Evolutionary conservation across 1,284 basidiomycete genomes (phyloP).

Genomic region (Leucocoprinus gongylophorus): DNA sequence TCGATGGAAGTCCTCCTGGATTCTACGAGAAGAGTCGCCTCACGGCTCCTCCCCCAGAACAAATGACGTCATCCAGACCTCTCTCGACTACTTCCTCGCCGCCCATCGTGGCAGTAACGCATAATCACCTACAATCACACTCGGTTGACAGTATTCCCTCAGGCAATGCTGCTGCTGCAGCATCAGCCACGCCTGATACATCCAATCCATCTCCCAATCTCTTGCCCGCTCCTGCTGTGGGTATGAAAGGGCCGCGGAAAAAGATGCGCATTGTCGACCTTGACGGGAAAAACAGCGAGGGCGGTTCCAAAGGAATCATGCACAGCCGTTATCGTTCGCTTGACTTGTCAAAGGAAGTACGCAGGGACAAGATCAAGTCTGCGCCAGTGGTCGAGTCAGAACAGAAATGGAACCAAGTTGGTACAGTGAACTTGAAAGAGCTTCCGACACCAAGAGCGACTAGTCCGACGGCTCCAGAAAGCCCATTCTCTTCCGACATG

Average conservation of each 20-base stretch:
- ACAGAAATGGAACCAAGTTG: conserved; percentile 23
- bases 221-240: conserved; percentile 35
- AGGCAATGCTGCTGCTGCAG: conserved; percentile 11
- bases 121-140: conserved; percentile 28
- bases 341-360: conserved; percentile 16
- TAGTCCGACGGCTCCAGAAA: neutral
- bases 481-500: neutral
- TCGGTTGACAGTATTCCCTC: conserved; percentile 19
- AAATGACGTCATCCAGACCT: conserved; percentile 46
- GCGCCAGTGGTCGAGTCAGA: conserved; percentile 9
- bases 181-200: conserved; percentile 27
- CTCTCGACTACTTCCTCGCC: conserved; percentile 48
- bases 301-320: conserved; percentile 19
- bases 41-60: conserved; percentile 39
- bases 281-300: conserved; percentile 38
- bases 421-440: conserved; percentile 16
- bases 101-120: conserved; percentile 52
- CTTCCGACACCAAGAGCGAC: conserved; percentile 1
- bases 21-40: conserved; percentile 73
- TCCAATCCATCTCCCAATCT: conserved; percentile 38
- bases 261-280: conserved; percentile 65
- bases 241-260: conserved; percentile 42
- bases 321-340: conserved; percentile 32
- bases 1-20: conserved; percentile 72
- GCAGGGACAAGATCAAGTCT: conserved; percentile 15